Evolutionary conservation across 1,284 basidiomycete species (phyloP), one percentile per base, ranked within the genome.

Genomic region (Waitea zeae): DNA sequence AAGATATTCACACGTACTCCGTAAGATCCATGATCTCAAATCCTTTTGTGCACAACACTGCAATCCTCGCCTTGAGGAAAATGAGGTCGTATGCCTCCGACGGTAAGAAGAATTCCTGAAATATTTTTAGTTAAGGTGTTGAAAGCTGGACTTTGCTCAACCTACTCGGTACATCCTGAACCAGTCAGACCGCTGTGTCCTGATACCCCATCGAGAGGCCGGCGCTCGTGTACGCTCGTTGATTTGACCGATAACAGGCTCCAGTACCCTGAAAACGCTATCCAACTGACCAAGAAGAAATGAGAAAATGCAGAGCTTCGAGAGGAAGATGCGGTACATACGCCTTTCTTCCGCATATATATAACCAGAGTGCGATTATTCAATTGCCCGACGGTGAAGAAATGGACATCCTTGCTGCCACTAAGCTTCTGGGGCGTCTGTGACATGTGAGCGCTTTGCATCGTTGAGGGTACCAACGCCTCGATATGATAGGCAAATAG

Each of bases 11-110:
- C 12, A 63, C 81, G 28, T 52, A 88, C 87, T 87, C 77, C 2
- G 72, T 71, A 20, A 97, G 62, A 51, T 95, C 84, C 84, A 96
- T 95, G 46, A 96, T 93, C 57, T 93, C 87, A 47, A 96, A 93
- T n/a, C 87, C 89, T 48, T 84, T 89, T 2, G 81, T 71, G 45
- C 89, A 92, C 20, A 93, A 68, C 38, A 98, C 82, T 4, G 87
- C 88, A 39, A 98, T 77, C 56, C 80, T 86, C 18, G 82, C 77
- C 50, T 87, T 87, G 39, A 95, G 62, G 62, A 96, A 97, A 45
- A 90, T 77, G 33, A 96, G 62, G 45, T 84, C 81, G 42, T 74
- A 82, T 0, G 88, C 83, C 48, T 93, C 89, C 0, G 80, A 86
- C 0, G 86, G 81, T 32, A 95, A 61, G 64, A 87, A 88, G 59